phyloP scores from a whole-genome alignment of 1,284 basidiomycete genomes.

The Boletellus dicymbophilus region DNA sequence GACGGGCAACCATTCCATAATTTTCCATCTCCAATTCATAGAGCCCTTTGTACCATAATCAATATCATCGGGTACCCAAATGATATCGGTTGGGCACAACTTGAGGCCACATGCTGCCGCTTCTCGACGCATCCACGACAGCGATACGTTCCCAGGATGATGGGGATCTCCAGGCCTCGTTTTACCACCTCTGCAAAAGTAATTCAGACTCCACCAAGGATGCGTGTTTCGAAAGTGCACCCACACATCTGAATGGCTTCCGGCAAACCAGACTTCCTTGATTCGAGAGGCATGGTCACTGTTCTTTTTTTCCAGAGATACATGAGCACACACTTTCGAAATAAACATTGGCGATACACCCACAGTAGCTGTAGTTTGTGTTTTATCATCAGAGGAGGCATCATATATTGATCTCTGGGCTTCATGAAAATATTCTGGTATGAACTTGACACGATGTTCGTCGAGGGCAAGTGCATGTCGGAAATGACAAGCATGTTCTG shows the following conservation, averaged over 20 bases:
- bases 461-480: constrained; percentile 44
- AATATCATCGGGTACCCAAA: constrained; percentile 26
- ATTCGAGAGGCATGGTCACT: background rate
- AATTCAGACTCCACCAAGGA: background rate
- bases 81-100: constrained; percentile 18
- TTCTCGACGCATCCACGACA: constrained; percentile 32
- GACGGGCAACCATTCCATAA: constrained; percentile 29
- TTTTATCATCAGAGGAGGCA: no score
- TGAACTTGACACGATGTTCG: constrained; percentile 40
- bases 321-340: no score
- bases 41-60: constrained; percentile 13
- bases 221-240: background rate
- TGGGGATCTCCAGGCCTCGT: constrained; percentile 8
- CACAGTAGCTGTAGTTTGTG: no score
- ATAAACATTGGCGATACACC: no score
- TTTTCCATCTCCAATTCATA: background rate
- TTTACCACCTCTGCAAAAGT: constrained; percentile 20
- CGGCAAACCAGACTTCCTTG: constrained; percentile 24
- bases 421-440: constrained; percentile 37
- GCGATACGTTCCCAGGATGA: constrained; percentile 23
- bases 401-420: constrained; percentile 18
- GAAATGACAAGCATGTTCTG: constrained; percentile 32
- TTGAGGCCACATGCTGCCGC: constrained; percentile 18
- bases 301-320: background rate
- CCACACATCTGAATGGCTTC: constrained; percentile 31